Evolutionary conservation across 441 rosid genomes (phyloP).

Genomic region (Populus hybrid): DNA sequence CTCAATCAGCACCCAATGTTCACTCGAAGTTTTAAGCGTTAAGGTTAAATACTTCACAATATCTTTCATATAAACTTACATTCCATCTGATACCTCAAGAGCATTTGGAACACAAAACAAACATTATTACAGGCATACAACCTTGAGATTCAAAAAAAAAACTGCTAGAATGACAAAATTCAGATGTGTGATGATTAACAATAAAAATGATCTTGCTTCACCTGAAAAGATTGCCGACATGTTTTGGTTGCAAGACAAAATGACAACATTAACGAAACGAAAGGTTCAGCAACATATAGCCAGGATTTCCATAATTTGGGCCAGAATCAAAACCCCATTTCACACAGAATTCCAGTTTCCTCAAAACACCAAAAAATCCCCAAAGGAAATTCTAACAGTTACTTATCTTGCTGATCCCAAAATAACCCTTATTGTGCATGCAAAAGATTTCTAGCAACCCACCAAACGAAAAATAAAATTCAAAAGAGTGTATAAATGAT

Average conservation of each 20-base stretch:
- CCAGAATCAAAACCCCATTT: conserved; percentile 3
- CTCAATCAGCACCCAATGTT: neutral
- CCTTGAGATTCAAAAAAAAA: neutral
- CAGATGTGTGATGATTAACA: neutral
- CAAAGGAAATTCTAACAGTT: conserved; percentile 1
- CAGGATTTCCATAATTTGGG: neutral
- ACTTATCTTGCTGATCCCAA: neutral
- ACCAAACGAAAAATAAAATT: neutral
- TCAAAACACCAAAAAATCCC: conserved; percentile 6
- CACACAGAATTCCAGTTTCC: conserved; percentile 8
- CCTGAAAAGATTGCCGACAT: neutral
- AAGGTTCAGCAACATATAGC: neutral
- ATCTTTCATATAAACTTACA: neutral
- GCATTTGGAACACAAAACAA: neutral
- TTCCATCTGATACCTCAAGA: neutral
- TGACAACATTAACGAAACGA: neutral
- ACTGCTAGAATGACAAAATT: neutral
- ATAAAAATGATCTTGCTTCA: neutral
- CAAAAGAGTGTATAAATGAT: conserved; percentile 11
- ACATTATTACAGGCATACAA: neutral
- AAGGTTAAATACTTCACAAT: neutral
- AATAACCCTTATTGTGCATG: neutral
- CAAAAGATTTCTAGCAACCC: neutral
- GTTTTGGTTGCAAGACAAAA: neutral
- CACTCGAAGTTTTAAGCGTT: neutral